Conservation (phyloP, 2,329 filamentous ascomycete genomes). For the Talaromyces atroroseus region DNA sequence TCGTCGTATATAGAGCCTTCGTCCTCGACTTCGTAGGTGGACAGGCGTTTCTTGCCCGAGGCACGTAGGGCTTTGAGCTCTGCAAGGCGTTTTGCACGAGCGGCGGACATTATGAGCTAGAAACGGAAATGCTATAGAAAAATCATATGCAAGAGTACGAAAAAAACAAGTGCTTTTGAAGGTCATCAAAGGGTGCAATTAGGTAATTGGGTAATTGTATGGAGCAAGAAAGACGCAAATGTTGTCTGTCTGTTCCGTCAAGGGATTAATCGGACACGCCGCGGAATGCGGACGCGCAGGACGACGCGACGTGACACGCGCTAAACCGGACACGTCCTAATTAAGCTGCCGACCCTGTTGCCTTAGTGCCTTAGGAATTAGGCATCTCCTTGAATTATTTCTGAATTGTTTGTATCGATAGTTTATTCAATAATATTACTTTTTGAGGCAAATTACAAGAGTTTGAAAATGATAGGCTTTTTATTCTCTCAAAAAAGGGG, state of each 20-base stretch:
- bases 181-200: not conserved
- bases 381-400: no score
- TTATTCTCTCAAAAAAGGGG: no score
- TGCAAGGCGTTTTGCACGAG: conserved; percentile 44
- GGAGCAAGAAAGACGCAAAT: conserved; percentile 64
- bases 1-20: conserved; percentile 86
- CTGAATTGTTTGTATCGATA: no score
- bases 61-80: conserved; percentile 79
- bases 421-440: no score
- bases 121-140: not conserved
- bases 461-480: no score
- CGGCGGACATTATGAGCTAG: conserved; percentile 29
- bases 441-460: no score
- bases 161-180: not conserved
- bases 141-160: not conserved
- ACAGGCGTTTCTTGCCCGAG: conserved; percentile 84
- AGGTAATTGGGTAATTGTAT: conserved; percentile 28
- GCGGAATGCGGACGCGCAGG: conserved; percentile 12
- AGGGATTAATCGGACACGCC: conserved; percentile 4
- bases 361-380: not conserved
- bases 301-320: conserved; percentile 11
- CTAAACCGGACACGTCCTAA: conserved; percentile 2
- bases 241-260: conserved; percentile 27
- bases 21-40: conserved; percentile 80
- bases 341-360: not conserved